Conservation (phyloP, 768 basidiomycete species). For the Agaricus blazei region DNA sequence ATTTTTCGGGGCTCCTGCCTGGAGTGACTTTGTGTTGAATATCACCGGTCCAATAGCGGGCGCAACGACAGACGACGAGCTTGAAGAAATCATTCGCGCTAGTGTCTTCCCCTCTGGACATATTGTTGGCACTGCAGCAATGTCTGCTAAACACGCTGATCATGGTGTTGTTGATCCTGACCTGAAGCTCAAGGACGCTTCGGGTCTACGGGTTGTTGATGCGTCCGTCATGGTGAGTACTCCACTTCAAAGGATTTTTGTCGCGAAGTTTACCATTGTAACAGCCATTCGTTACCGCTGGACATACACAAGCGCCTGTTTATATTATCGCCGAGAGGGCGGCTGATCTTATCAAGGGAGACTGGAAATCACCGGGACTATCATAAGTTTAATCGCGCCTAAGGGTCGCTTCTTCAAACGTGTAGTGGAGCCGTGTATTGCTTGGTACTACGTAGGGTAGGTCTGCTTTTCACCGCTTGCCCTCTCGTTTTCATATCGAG, state of each 20-base stretch:
- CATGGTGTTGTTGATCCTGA: constrained; percentile 33
- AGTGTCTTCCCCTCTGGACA: constrained; percentile 17
- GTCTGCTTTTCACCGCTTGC: no score
- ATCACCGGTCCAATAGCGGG: constrained; percentile 16
- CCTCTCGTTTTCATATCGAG: no score
- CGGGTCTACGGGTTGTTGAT: constrained; percentile 37
- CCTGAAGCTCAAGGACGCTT: constrained; percentile 29
- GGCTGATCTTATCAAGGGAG: constrained; percentile 11
- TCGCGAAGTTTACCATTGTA: not conserved
- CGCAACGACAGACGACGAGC: constrained; percentile 20
- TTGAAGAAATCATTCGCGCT: constrained; percentile 14
- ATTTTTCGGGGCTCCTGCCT: constrained; percentile 18
- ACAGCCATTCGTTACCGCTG: constrained; percentile 11
- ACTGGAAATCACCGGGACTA: not conserved
- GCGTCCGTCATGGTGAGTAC: constrained; percentile 29
- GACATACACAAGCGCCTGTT: constrained; percentile 12
- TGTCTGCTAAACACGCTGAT: constrained; percentile 22
- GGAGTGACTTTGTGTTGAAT: constrained; percentile 16
- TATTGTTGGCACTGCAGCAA: constrained; percentile 27
- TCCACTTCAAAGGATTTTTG: not conserved
- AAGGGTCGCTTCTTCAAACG: not conserved
- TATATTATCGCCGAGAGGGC: constrained; percentile 14
- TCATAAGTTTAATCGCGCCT: not conserved
- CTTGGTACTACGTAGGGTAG: no score
- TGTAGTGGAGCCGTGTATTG: not conserved